phyloP scores from a whole-genome alignment of 2,329 filamentous ascomycete genomes.

The Cercospora sp. region DNA sequence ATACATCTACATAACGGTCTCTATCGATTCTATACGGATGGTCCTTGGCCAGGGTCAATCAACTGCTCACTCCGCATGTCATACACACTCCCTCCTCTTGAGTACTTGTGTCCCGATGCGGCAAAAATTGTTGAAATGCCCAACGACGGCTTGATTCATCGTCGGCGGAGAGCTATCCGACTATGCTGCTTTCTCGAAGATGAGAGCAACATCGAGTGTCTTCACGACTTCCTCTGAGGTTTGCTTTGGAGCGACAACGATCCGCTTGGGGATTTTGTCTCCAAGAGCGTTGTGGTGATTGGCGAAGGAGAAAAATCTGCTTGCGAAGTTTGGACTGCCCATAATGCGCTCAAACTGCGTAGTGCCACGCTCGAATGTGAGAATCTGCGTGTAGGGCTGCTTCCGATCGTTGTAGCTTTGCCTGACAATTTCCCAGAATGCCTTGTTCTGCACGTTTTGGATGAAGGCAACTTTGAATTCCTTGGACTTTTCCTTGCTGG shows the following conservation, averaged over 20 bases:
- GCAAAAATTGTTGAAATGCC: neutral
- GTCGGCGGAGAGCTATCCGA: neutral
- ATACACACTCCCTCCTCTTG: too few relatives aligned
- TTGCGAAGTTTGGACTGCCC: conserved; percentile 7
- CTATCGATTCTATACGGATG: too few relatives aligned
- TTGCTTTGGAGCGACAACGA: conserved; percentile 8
- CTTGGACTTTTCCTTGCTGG: neutral
- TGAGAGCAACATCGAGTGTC: neutral
- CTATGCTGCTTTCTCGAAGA: neutral
- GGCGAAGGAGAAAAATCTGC: conserved; percentile 6
- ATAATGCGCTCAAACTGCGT: conserved; percentile 12
- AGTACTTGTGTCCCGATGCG: too few relatives aligned
- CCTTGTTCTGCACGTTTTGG: conserved; percentile 5
- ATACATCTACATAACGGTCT: too few relatives aligned
- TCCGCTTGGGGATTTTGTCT: conserved; percentile 4
- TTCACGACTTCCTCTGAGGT: too few relatives aligned
- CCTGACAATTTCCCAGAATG: conserved; percentile 1
- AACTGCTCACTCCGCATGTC: too few relatives aligned
- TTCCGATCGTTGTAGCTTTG: conserved; percentile 9
- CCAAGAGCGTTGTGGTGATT: conserved; percentile 10
- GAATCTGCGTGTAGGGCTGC: neutral
- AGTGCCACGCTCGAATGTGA: conserved; percentile 8
- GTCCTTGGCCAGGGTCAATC: too few relatives aligned
- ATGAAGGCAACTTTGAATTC: conserved; percentile 2
- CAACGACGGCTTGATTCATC: neutral